These are phyloP conservation scores for Talaromyces marneffei DNA, from an alignment of 2,329 filamentous ascomycete genomes.

Conservation along the genomic window DNA sequence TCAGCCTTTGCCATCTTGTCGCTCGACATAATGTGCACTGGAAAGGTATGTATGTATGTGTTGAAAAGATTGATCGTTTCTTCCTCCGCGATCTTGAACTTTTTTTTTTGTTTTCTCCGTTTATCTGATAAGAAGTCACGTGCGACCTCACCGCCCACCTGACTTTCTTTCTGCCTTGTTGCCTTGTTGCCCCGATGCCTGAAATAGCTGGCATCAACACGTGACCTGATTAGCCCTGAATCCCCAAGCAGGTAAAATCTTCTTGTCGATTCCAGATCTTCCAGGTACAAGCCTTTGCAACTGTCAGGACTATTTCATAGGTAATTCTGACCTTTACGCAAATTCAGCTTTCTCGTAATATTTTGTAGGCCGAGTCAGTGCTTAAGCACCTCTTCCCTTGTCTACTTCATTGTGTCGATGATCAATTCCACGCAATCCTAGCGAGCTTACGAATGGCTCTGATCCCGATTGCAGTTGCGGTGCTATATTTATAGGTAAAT, in stretches of 20 bases:
- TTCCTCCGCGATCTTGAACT: background rate
- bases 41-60: background rate
- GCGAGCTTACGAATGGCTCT: background rate
- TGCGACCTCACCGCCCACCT: background rate
- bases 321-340: too few species aligned
- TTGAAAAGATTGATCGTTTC: background rate
- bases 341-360: too few species aligned
- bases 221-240: background rate
- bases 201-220: background rate
- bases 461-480: too few species aligned
- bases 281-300: background rate
- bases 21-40: conserved; percentile 21
- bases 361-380: background rate
- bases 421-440: background rate
- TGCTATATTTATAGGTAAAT: too few species aligned
- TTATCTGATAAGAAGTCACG: conserved; percentile 7
- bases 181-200: background rate
- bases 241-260: background rate
- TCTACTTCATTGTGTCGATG: background rate
- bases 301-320: background rate
- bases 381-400: background rate
- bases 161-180: too few species aligned
- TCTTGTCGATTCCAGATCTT: too few species aligned
- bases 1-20: conserved; percentile 35
- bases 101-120: conserved; percentile 9